Conservation (phyloP, 257 asterid species). For the Coffea canephora region DNA sequence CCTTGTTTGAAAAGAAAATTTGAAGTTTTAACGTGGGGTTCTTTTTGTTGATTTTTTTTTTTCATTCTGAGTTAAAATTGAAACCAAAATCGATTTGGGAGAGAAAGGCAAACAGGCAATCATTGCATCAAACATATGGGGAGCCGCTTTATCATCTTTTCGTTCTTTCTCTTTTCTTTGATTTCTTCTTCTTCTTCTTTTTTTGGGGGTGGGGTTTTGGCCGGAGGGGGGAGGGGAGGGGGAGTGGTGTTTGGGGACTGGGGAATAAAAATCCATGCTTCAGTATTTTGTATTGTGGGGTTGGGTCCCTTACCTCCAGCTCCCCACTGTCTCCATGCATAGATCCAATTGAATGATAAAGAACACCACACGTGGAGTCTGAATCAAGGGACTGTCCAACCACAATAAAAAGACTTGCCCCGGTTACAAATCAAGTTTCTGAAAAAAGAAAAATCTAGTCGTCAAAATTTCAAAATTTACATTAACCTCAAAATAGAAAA, state of each 20-base stretch:
- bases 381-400: constrained; percentile 37
- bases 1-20: too few relatives aligned
- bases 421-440: not conserved
- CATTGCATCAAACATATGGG: constrained; percentile 29
- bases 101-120: constrained; percentile 28
- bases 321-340: constrained; percentile 12
- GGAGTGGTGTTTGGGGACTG: too few relatives aligned
- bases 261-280: not conserved
- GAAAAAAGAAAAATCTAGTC: not conserved
- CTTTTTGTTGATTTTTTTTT: not conserved
- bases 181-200: not conserved
- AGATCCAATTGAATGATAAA: constrained; percentile 23
- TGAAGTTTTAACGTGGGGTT: not conserved
- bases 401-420: constrained; percentile 16
- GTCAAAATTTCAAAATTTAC: not conserved
- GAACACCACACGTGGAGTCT: constrained; percentile 47
- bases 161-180: not conserved
- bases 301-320: constrained; percentile 1
- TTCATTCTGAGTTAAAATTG: not conserved
- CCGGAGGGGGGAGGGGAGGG: too few relatives aligned
- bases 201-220: not conserved
- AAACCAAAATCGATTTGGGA: constrained; percentile 12
- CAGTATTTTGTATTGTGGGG: not conserved
- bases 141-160: constrained; percentile 23
- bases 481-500: too few relatives aligned